phyloP scores from a whole-genome alignment of 192 early-diverging fungal species.

The Linnemannia exigua region DNA sequence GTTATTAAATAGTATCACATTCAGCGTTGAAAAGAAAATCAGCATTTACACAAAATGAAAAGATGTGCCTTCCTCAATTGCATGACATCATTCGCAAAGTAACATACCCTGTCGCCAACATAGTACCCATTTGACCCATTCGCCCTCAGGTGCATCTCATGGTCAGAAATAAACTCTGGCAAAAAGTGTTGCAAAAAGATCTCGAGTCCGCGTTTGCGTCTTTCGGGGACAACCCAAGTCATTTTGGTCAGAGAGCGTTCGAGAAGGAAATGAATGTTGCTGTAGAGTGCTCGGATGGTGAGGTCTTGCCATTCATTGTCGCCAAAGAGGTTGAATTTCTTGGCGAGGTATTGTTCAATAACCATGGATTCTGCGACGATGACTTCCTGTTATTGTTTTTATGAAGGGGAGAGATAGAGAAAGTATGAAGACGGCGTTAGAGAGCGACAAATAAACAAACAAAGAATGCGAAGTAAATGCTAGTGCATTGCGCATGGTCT shows the following conservation, averaged over 20 bases:
- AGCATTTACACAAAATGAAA: background rate
- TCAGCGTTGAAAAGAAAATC: no score
- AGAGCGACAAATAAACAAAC: background rate
- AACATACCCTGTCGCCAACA: conserved; percentile 28
- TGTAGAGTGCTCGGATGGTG: conserved; percentile 38
- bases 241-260: conserved; percentile 34
- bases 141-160: conserved; percentile 40
- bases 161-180: conserved; percentile 38
- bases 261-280: conserved; percentile 38
- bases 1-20: no score
- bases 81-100: no score
- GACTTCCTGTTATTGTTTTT: background rate
- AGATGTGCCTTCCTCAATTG: background rate
- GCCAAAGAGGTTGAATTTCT: conserved; percentile 37
- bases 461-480: background rate
- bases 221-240: conserved; percentile 37
- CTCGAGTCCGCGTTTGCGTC: conserved; percentile 26
- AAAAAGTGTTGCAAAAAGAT: conserved; percentile 17
- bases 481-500: background rate
- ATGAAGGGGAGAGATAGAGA: background rate
- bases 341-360: conserved; percentile 39
- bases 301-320: conserved; percentile 41
- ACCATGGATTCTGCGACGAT: conserved; percentile 36
- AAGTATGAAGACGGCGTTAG: background rate
- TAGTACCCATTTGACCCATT: conserved; percentile 43